phyloP scores from a whole-genome alignment of 371 early-diverging fungal genomes.

The Rhizopus microsporus region DNA sequence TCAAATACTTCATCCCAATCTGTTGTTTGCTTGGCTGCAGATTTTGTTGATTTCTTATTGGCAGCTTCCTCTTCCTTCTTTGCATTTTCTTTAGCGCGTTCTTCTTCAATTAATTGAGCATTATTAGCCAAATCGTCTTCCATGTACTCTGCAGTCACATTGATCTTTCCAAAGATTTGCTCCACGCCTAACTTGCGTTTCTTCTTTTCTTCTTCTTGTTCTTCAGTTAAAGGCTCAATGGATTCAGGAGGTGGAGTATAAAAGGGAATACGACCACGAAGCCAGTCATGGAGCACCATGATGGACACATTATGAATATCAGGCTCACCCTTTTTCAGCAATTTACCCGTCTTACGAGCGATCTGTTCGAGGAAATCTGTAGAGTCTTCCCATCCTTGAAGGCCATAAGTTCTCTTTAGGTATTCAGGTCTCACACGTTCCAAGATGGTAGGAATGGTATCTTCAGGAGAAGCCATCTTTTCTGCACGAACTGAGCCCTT shows the following conservation, averaged over 20 bases:
- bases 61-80: slow-evolving; percentile 50
- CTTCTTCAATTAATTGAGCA: slow-evolving; percentile 53
- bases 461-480: slow-evolving; percentile 92
- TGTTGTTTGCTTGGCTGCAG: slow-evolving; percentile 56
- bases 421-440: slow-evolving; percentile 88
- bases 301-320: slow-evolving; percentile 94
- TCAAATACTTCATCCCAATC: slow-evolving; percentile 93
- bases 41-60: slow-evolving; percentile 28
- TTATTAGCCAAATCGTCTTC: slow-evolving; percentile 75
- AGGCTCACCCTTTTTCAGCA: slow-evolving; percentile 97
- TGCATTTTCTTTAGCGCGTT: slow-evolving; percentile 48
- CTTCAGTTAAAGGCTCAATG: slow-evolving; percentile 31
- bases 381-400: slow-evolving; percentile 82
- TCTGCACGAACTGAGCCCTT: slow-evolving; percentile 98
- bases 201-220: slow-evolving; percentile 39
- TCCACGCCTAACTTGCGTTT: slow-evolving; percentile 59
- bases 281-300: slow-evolving; percentile 99
- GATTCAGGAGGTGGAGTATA: slow-evolving; percentile 84
- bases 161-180: slow-evolving; percentile 84
- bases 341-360: slow-evolving; percentile 88
- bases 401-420: slow-evolving; percentile 87
- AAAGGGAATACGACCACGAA: slow-evolving; percentile 98
- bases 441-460: slow-evolving; percentile 88
- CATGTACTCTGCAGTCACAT: slow-evolving; percentile 75
- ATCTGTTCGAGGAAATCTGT: slow-evolving; percentile 92